Evolutionary conservation across 2,329 filamentous ascomycete genomes (phyloP).

Genomic region (Calonectria crousiana): DNA sequence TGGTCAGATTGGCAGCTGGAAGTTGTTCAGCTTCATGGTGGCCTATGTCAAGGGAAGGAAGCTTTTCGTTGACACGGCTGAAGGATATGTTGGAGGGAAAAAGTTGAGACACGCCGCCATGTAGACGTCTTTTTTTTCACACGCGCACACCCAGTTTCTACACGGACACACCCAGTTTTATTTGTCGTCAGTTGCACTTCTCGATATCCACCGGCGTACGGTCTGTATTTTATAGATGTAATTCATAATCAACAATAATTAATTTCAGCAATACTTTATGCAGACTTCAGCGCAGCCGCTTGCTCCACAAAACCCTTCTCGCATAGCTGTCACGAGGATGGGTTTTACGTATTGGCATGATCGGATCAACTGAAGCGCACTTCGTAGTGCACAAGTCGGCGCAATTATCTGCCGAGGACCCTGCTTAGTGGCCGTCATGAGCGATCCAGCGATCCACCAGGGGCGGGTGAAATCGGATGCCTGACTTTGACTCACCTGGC

Average conservation of each 20-base stretch:
- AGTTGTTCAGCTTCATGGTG: slow-evolving; percentile 47
- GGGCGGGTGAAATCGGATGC: slow-evolving; percentile 16
- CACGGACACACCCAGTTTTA: neutral
- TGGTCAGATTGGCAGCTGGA: slow-evolving; percentile 51
- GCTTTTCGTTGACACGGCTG: slow-evolving; percentile 48
- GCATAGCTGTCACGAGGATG: neutral
- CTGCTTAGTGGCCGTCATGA: neutral
- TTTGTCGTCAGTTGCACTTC: neutral
- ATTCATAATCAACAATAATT: no score
- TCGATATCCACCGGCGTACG: neutral
- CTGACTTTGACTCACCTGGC: neutral
- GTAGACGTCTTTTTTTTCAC: slow-evolving; percentile 35
- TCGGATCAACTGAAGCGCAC: neutral
- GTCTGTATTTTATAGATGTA: neutral
- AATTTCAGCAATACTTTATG: neutral
- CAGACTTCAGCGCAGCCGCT: neutral
- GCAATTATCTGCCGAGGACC: neutral
- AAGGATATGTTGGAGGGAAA: slow-evolving; percentile 46
- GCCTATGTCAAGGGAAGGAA: slow-evolving; percentile 50
- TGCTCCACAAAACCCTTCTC: neutral
- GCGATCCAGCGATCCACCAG: neutral
- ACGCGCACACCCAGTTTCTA: no score
- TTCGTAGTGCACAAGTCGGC: neutral
- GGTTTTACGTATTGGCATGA: neutral
- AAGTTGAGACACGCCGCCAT: slow-evolving; percentile 44